Conservation (phyloP, 2,329 filamentous ascomycete genomes). For the Tolypocladium inflatum region DNA sequence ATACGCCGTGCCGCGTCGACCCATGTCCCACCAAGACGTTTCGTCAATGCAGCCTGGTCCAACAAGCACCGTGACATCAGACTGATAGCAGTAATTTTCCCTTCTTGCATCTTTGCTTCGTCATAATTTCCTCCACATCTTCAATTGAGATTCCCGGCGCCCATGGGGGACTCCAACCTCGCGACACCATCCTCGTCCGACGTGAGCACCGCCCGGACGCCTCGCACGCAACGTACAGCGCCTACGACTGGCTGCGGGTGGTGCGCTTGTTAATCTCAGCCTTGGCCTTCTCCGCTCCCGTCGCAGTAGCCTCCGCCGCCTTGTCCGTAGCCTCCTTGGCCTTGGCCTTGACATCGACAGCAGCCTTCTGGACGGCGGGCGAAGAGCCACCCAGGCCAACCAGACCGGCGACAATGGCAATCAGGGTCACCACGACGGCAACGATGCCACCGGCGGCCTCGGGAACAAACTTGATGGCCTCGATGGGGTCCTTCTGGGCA, state of each 20-base stretch:
- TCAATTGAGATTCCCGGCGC: not conserved
- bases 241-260: conserved; percentile 46
- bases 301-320: conserved; percentile 47
- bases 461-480: conserved; percentile 82
- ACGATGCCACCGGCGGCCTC: conserved; percentile 78
- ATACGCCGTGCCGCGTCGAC: not conserved
- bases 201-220: not conserved
- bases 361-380: conserved; percentile 65
- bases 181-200: not conserved
- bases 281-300: conserved; percentile 65
- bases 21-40: not conserved
- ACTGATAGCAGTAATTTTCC: not conserved
- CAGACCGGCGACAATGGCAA: conserved; percentile 61
- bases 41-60: not conserved
- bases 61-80: not conserved
- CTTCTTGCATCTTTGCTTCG: not conserved
- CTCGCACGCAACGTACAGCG: not conserved
- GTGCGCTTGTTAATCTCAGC: conserved; percentile 56
- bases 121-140: not conserved
- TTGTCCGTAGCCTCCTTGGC: conserved; percentile 62
- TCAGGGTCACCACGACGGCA: conserved; percentile 57
- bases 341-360: conserved; percentile 56
- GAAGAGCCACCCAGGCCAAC: conserved; percentile 56
- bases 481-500: conserved; percentile 68
- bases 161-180: not conserved